Evolutionary conservation across 345 rosid species (phyloP).

Genomic region (Alliaria petiolata): DNA sequence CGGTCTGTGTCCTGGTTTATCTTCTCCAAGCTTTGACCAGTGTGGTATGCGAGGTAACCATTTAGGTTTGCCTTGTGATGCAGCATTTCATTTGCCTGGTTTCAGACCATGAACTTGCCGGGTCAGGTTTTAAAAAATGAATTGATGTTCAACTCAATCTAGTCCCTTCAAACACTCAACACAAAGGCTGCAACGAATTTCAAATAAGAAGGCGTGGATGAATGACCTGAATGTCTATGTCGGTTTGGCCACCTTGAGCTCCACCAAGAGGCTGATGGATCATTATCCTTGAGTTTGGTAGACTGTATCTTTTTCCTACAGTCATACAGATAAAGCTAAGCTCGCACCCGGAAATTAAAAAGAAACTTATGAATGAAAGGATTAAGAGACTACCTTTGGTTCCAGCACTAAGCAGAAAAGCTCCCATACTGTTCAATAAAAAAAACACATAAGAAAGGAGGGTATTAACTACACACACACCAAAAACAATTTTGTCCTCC

Average conservation of each 20-base stretch:
- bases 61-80: constrained; percentile 92
- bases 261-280: constrained; percentile 99
- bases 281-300: constrained; percentile 98
- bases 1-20: constrained; percentile 89
- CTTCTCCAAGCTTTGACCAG: constrained; percentile 83
- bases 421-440: constrained; percentile 74
- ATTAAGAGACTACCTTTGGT: constrained; percentile 64
- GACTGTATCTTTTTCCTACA: constrained; percentile 87
- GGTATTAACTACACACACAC: neutral
- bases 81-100: constrained; percentile 91
- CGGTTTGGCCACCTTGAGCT: constrained; percentile 90
- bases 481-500: neutral
- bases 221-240: constrained; percentile 82
- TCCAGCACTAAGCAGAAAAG: constrained; percentile 96
- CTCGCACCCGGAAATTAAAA: neutral
- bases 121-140: neutral
- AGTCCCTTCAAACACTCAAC: neutral
- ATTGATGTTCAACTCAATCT: neutral
- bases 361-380: neutral
- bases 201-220: neutral
- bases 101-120: neutral
- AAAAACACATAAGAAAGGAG: constrained; percentile 1
- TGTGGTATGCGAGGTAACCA: constrained; percentile 87
- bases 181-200: neutral
- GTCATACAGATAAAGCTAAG: constrained; percentile 15